These are phyloP conservation scores for Fragaria iinumae DNA, from an alignment of 306 rosid species.

Conservation along the genomic window DNA sequence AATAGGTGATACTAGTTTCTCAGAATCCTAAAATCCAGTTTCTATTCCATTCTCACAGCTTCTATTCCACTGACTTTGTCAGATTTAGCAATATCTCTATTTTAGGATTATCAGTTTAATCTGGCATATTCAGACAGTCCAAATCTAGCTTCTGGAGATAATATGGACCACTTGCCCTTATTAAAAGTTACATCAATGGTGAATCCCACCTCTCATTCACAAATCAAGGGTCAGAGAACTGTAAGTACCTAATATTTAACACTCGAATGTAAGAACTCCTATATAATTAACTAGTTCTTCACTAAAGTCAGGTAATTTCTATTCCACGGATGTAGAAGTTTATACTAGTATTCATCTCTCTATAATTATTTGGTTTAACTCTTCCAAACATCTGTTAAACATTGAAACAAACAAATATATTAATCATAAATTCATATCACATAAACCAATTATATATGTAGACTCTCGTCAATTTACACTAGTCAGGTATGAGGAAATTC, in stretches of 20 bases:
- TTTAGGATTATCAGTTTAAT: conserved; percentile 2
- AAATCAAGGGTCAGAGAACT: not conserved
- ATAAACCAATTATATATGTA: too few species aligned
- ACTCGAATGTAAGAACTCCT: not conserved
- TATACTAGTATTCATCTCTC: not conserved
- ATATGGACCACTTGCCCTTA: conserved; percentile 44
- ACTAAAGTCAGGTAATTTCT: not conserved
- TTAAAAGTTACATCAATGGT: conserved; percentile 14
- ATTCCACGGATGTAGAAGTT: not conserved
- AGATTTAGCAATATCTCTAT: conserved; percentile 31
- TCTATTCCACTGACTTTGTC: conserved; percentile 96
- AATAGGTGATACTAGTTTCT: conserved; percentile 49
- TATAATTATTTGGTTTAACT: not conserved
- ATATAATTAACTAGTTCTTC: not conserved
- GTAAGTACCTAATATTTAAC: not conserved
- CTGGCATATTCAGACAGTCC: conserved; percentile 9
- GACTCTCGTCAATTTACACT: not conserved
- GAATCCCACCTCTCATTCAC: conserved; percentile 5
- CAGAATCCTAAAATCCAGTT: conserved; percentile 85
- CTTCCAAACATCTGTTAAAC: not conserved
- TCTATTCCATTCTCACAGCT: conserved; percentile 99
- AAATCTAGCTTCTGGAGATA: conserved; percentile 12
- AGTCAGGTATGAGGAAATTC: not conserved
- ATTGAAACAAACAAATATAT: too few species aligned
- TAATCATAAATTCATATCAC: too few species aligned